Evolutionary conservation across 1,284 basidiomycete species (phyloP).

Genomic region (Pseudozyma flocculosa): DNA sequence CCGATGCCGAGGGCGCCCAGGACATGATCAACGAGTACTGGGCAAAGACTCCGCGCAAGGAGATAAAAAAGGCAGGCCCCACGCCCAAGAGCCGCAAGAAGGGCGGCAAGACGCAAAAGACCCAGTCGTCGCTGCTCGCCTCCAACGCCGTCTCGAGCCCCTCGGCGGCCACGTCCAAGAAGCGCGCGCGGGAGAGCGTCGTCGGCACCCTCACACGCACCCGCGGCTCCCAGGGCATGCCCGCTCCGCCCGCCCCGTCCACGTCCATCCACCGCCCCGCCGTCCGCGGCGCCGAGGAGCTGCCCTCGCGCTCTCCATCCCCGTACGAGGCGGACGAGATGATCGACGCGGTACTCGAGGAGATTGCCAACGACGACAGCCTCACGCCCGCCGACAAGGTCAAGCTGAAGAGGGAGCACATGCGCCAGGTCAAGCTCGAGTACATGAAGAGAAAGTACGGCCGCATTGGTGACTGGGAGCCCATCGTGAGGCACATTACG

Average conservation of each 20-base stretch:
- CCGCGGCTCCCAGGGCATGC: background rate
- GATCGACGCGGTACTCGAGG: conserved; percentile 7
- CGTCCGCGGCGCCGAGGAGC: background rate
- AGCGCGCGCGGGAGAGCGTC: background rate
- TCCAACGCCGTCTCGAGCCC: background rate
- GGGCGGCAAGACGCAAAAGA: conserved; percentile 4
- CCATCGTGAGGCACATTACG: conserved; percentile 29
- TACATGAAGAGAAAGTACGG: conserved; percentile 25
- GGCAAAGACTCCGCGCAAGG: conserved; percentile 9
- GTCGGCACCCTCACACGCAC: background rate
- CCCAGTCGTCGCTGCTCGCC: background rate
- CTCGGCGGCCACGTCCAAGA: conserved; percentile 3
- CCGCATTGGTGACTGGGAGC: conserved; percentile 38
- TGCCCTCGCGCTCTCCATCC: conserved; percentile 3
- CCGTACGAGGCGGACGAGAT: conserved; percentile 9
- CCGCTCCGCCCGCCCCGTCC: background rate
- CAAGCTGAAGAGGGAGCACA: conserved; percentile 19
- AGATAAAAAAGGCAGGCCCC: conserved; percentile 16
- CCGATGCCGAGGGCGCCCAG: conserved; percentile 33
- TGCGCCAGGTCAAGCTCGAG: conserved; percentile 13
- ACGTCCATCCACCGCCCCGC: background rate
- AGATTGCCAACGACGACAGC: conserved; percentile 14
- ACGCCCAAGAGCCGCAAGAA: conserved; percentile 14
- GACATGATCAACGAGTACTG: conserved; percentile 39
- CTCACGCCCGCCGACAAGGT: conserved; percentile 11